These are phyloP conservation scores for Lipomyces anomalus DNA, from an alignment of 805 yeast genomes.

Conservation along the genomic window DNA sequence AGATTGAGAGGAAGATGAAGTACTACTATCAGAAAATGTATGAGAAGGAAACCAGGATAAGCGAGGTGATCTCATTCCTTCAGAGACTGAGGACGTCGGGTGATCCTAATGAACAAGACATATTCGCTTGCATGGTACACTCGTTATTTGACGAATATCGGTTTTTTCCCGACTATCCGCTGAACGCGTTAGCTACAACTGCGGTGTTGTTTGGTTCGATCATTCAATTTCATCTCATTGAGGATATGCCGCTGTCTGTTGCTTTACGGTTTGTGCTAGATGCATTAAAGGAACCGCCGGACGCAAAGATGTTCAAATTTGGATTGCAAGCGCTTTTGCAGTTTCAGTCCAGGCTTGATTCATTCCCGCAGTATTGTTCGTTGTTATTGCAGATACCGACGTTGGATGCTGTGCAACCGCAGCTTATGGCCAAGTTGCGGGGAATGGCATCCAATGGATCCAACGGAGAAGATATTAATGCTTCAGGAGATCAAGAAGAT, in stretches of 20 bases:
- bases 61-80: constrained; percentile 79
- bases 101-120: constrained; percentile 84
- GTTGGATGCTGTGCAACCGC: constrained; percentile 37
- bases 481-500: constrained; percentile 22
- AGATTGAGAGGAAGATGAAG: constrained; percentile 91
- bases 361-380: constrained; percentile 84
- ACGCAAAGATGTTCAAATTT: constrained; percentile 90
- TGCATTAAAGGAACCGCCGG: constrained; percentile 79
- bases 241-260: constrained; percentile 84
- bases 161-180: constrained; percentile 93
- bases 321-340: constrained; percentile 92
- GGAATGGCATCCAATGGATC: constrained; percentile 7
- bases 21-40: constrained; percentile 88
- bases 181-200: constrained; percentile 89
- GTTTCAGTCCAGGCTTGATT: constrained; percentile 74
- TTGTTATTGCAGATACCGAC: constrained; percentile 73
- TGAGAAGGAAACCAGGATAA: constrained; percentile 80
- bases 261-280: constrained; percentile 84
- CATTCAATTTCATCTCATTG: constrained; percentile 73
- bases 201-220: constrained; percentile 92
- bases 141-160: constrained; percentile 91
- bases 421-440: constrained; percentile 20
- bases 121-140: constrained; percentile 97
- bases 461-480: no score
- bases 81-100: constrained; percentile 70